A percentile compares a stretch with the other conserved stretches of the same genome.
Conservation (phyloP, 176 grass and related monocot species). For the Lolium multiflorum region DNA sequence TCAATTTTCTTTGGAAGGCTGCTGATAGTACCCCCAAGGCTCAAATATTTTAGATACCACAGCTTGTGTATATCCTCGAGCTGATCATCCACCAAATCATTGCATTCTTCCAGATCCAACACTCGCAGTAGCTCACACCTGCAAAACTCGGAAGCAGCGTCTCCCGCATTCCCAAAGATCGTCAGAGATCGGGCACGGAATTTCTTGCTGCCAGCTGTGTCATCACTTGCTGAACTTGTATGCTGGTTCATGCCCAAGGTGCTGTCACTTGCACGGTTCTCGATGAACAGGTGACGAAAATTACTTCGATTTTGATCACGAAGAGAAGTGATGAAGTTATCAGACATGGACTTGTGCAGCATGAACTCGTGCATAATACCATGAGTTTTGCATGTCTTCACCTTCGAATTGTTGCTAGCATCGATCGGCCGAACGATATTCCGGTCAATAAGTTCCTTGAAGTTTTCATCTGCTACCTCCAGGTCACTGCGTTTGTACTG, state of each 20-base stretch:
- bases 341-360: conserved; percentile 25
- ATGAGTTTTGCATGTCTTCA: conserved; percentile 24
- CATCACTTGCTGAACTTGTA: background rate
- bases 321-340: conserved; percentile 27
- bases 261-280: background rate
- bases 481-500: background rate
- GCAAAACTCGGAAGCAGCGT: conserved; percentile 7
- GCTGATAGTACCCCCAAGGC: conserved; percentile 18
- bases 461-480: background rate
- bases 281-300: conserved; percentile 20
- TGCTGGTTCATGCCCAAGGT: background rate
- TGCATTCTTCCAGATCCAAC: conserved; percentile 28
- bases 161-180: conserved; percentile 1
- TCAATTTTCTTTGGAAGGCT: conserved; percentile 23
- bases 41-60: conserved; percentile 19
- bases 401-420: background rate
- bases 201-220: background rate
- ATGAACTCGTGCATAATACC: conserved; percentile 42
- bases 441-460: background rate
- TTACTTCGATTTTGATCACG: conserved; percentile 5
- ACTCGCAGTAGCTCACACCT: conserved; percentile 25
- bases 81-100: conserved; percentile 15
- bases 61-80: conserved; percentile 27
- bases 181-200: conserved; percentile 25
- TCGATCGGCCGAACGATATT: conserved; percentile 5